A percentile compares a stretch with the other conserved stretches of the same genome.
Evolutionary conservation across 352 stramenopile species (phyloP).

Genomic region (Pythium rishiriense): DNA sequence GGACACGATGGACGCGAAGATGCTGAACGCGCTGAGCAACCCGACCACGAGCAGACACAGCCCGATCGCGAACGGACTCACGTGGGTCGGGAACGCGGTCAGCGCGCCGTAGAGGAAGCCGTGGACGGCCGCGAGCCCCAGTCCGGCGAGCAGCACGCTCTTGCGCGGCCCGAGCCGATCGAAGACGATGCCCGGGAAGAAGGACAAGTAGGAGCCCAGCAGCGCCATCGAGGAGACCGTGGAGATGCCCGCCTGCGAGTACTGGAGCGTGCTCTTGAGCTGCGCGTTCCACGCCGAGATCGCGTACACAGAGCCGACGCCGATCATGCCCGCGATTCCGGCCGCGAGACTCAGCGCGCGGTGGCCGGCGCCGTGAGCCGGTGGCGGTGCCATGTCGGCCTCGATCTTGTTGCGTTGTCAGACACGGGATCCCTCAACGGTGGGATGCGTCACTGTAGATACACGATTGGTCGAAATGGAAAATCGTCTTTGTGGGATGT

Average conservation of each 20-base stretch:
- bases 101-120: slow-evolving; percentile 47
- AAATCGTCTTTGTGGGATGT: too few relatives aligned
- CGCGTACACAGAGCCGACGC: slow-evolving; percentile 75
- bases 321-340: slow-evolving; percentile 66
- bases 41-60: slow-evolving; percentile 60
- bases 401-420: neutral
- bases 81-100: slow-evolving; percentile 35
- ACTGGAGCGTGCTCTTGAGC: slow-evolving; percentile 75
- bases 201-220: slow-evolving; percentile 78
- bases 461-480: slow-evolving; percentile 14
- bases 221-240: slow-evolving; percentile 73
- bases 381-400: neutral
- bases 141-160: slow-evolving; percentile 53
- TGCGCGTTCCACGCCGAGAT: slow-evolving; percentile 84
- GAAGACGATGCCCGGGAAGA: slow-evolving; percentile 69
- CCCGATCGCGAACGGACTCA: slow-evolving; percentile 56
- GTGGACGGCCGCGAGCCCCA: slow-evolving; percentile 40
- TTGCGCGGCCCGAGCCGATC: slow-evolving; percentile 63
- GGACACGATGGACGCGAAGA: slow-evolving; percentile 74
- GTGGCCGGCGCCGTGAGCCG: slow-evolving; percentile 8
- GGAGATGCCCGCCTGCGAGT: slow-evolving; percentile 74
- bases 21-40: slow-evolving; percentile 67
- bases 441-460: neutral
- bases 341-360: slow-evolving; percentile 49
- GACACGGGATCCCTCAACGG: too few relatives aligned